phyloP scores from a whole-genome alignment of 2,329 filamentous ascomycete genomes.

The Neonectria ditissima region DNA sequence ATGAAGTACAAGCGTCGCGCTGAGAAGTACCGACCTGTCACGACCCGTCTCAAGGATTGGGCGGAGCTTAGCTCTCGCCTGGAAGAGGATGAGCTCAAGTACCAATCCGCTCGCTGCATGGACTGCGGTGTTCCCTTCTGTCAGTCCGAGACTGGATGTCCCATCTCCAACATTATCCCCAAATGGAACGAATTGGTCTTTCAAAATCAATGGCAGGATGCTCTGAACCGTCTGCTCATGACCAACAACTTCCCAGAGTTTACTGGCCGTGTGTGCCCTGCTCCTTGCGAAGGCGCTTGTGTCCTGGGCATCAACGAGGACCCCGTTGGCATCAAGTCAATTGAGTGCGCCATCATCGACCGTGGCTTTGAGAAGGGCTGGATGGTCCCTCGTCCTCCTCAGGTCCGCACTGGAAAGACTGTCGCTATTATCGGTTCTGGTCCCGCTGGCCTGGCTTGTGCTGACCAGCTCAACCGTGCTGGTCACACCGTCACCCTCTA shows the following conservation, averaged over 20 bases:
- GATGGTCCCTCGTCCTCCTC: constrained; percentile 88
- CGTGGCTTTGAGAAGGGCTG: constrained; percentile 98
- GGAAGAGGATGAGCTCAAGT: constrained; percentile 95
- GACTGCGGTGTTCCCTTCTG: constrained; percentile 99
- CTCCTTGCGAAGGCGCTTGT: constrained; percentile 95
- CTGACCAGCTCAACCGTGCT: constrained; percentile 94
- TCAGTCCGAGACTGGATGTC: constrained; percentile 94
- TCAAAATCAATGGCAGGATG: constrained; percentile 86
- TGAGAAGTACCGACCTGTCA: constrained; percentile 90
- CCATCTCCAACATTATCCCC: constrained; percentile 97
- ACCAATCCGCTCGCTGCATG: constrained; percentile 97
- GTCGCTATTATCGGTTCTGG: constrained; percentile 92
- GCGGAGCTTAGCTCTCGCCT: constrained; percentile 88
- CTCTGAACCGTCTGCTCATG: constrained; percentile 90
- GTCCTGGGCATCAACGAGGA: constrained; percentile 97
- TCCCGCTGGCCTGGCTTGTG: constrained; percentile 87
- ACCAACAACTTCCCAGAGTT: constrained; percentile 99
- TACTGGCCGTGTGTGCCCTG: constrained; percentile 95
- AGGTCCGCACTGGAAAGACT: constrained; percentile 86
- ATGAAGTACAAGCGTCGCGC: constrained; percentile 95
- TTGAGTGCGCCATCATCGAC: constrained; percentile 97
- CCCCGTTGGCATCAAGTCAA: constrained; percentile 97
- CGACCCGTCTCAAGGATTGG: constrained; percentile 92
- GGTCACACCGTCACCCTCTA: constrained; percentile 92
- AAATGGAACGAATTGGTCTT: constrained; percentile 93